A percentile compares a stretch with the other conserved stretches of the same genome.
These are phyloP conservation scores for Coniochaeta sp. DNA, from an alignment of 2,329 filamentous ascomycete genomes.

Conservation along the genomic window DNA sequence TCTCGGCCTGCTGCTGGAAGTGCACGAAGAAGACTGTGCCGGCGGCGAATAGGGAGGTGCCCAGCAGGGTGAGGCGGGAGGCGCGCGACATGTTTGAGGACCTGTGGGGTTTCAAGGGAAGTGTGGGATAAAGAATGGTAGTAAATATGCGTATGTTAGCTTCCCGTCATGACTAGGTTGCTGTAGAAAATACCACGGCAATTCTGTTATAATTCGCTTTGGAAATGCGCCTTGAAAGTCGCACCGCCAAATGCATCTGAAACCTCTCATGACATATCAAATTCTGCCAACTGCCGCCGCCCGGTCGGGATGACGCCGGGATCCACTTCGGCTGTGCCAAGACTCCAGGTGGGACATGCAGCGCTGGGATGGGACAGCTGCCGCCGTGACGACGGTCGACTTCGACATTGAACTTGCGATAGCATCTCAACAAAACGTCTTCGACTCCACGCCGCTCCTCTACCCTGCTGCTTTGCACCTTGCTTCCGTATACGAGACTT, in stretches of 20 bases:
- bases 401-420: neutral
- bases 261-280: neutral
- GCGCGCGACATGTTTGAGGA: constrained; percentile 68
- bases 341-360: neutral
- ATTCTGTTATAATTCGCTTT: no score
- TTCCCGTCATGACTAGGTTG: no score
- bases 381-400: neutral
- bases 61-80: constrained; percentile 77
- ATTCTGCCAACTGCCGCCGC: neutral
- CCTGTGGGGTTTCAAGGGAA: constrained; percentile 5
- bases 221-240: no score
- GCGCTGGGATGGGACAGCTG: neutral
- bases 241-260: no score
- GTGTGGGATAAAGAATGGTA: neutral
- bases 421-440: neutral
- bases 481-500: neutral
- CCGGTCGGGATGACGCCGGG: neutral
- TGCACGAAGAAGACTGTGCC: constrained; percentile 82
- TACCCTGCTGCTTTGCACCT: neutral
- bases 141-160: neutral
- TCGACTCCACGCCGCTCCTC: neutral
- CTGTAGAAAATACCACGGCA: no score
- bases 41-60: constrained; percentile 68
- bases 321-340: neutral
- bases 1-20: constrained; percentile 77